Percentiles rank a stretch among this genome's conserved stretches.
phyloP scores from a whole-genome alignment of 192 early-diverging fungal species.

The Coemansia sp. region DNA sequence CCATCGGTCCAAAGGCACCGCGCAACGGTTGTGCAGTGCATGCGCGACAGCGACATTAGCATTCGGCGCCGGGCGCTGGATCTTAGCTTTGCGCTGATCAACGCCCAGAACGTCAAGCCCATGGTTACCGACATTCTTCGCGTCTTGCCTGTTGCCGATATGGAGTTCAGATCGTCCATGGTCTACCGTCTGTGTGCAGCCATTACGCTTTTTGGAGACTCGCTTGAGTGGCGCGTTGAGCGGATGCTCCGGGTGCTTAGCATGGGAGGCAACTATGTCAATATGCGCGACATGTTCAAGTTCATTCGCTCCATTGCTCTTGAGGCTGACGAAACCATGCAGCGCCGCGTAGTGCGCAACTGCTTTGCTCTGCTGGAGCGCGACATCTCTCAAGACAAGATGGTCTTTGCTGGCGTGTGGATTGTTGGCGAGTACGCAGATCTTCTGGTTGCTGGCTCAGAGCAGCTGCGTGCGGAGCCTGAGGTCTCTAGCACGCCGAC shows the following conservation, averaged over 20 bases:
- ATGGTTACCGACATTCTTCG: slow-evolving; percentile 90
- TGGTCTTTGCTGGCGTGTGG: slow-evolving; percentile 90
- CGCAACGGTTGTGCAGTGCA: slow-evolving; percentile 92
- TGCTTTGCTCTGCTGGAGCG: slow-evolving; percentile 79
- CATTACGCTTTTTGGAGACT: slow-evolving; percentile 91
- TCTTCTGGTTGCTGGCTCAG: slow-evolving; percentile 60
- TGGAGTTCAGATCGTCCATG: slow-evolving; percentile 87
- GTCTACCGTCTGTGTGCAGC: slow-evolving; percentile 88
- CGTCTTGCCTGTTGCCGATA: slow-evolving; percentile 89
- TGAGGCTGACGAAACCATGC: slow-evolving; percentile 62
- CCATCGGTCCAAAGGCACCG: slow-evolving; percentile 97
- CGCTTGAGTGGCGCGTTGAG: slow-evolving; percentile 96
- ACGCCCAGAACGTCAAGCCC: slow-evolving; percentile 86
- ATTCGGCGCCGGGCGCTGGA: slow-evolving; percentile 96
- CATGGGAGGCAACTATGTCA: slow-evolving; percentile 69
- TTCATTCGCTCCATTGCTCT: slow-evolving; percentile 90
- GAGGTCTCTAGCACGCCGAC: background rate
- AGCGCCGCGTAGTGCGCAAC: slow-evolving; percentile 88
- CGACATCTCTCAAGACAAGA: slow-evolving; percentile 76
- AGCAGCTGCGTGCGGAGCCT: background rate
- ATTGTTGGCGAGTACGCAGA: slow-evolving; percentile 97
- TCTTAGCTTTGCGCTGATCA: slow-evolving; percentile 94
- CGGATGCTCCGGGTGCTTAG: slow-evolving; percentile 88
- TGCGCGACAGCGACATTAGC: slow-evolving; percentile 92
- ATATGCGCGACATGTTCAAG: slow-evolving; percentile 75